A percentile compares a stretch with the other conserved stretches of the same genome.
These are phyloP conservation scores for Linnemannia exigua DNA, from an alignment of 192 early-diverging fungal genomes.

Conservation along the genomic window DNA sequence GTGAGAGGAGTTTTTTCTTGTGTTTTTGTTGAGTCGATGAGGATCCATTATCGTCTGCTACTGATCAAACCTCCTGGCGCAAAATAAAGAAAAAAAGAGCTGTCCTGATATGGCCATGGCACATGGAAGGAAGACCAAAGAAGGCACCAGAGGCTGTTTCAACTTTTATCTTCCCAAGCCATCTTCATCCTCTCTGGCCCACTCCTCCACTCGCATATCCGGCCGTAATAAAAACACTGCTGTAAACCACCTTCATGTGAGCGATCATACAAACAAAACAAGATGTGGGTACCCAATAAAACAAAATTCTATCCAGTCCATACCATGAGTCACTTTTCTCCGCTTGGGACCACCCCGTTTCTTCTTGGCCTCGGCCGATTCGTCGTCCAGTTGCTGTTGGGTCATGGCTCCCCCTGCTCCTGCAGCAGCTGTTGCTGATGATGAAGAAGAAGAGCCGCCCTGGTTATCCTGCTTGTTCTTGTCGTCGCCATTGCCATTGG, in stretches of 20 bases:
- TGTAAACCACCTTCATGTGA: neutral
- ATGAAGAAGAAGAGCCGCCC: neutral
- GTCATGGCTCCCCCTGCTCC: slow-evolving; percentile 4
- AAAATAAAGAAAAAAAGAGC: neutral
- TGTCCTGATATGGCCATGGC: neutral
- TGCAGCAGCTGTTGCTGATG: slow-evolving; percentile 3
- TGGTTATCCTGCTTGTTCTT: slow-evolving; percentile 13
- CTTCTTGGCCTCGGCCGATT: slow-evolving; percentile 61
- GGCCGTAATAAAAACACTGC: neutral
- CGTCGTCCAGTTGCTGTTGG: slow-evolving; percentile 44
- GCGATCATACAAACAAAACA: neutral
- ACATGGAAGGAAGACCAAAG: neutral
- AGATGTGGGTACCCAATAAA: neutral
- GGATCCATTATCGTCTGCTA: neutral
- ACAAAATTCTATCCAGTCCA: neutral
- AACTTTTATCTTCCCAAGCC: neutral
- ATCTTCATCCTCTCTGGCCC: neutral
- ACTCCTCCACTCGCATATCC: neutral
- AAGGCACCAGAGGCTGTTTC: neutral
- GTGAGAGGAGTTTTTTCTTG: neutral
- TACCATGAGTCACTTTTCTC: slow-evolving; percentile 77
- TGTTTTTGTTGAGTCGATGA: neutral
- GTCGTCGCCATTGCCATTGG: neutral
- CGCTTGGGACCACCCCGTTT: slow-evolving; percentile 71
- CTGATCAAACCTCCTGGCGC: neutral